phyloP scores from a whole-genome alignment of 257 asterid genomes.

The Nyctanthes arbortristis region DNA sequence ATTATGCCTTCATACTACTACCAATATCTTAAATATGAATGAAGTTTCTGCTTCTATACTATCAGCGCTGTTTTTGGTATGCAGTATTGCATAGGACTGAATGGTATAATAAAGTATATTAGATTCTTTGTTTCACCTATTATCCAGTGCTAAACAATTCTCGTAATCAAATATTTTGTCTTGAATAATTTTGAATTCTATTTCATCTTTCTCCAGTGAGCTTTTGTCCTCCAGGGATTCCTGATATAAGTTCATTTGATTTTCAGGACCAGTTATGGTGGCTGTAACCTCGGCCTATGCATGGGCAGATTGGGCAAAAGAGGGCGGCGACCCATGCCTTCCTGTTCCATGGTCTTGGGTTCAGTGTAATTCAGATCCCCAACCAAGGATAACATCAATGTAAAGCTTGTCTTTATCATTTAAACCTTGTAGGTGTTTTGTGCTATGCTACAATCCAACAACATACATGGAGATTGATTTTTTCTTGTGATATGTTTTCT shows the following conservation, averaged over 20 bases:
- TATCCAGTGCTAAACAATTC: not conserved
- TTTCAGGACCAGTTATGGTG: slow-evolving; percentile 69
- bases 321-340: slow-evolving; percentile 97
- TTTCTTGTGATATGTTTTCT: slow-evolving; percentile 12
- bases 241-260: slow-evolving; percentile 19
- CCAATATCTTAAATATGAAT: not conserved
- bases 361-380: slow-evolving; percentile 73
- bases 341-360: slow-evolving; percentile 98
- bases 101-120: not conserved
- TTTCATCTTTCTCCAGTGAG: not conserved
- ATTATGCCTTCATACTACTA: not conserved
- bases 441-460: too few species aligned
- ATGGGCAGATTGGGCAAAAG: slow-evolving; percentile 73
- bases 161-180: not conserved
- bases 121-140: not conserved
- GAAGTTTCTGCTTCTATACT: not conserved
- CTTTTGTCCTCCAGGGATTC: not conserved
- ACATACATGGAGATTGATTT: slow-evolving; percentile 16
- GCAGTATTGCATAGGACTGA: not conserved
- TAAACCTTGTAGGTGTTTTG: not conserved
- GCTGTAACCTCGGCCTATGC: slow-evolving; percentile 45
- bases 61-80: not conserved
- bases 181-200: not conserved
- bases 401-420: slow-evolving; percentile 33
- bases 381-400: slow-evolving; percentile 75